Conservation (phyloP, 441 rosid genomes). For the Omphalea diandra region DNA sequence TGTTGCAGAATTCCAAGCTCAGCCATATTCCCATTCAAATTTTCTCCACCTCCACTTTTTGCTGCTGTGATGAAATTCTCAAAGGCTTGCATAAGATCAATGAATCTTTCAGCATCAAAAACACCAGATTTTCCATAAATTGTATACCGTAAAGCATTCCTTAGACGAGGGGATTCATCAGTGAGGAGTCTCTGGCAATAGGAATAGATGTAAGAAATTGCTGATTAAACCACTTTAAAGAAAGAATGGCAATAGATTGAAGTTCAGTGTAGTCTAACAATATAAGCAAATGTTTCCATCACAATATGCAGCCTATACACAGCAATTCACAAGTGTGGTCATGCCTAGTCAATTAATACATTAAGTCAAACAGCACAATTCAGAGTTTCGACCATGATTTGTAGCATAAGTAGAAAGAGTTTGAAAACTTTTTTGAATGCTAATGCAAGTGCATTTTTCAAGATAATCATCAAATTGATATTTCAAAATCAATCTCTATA, state of each 20-base stretch:
- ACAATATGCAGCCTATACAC: not conserved
- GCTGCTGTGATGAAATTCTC: slow-evolving; percentile 95
- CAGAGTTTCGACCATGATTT: not conserved
- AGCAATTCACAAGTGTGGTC: not conserved
- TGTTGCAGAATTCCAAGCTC: slow-evolving; percentile 72
- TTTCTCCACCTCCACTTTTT: slow-evolving; percentile 98
- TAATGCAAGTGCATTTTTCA: not conserved
- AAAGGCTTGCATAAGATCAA: slow-evolving; percentile 98
- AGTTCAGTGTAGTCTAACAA: not conserved
- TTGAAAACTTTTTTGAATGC: not conserved
- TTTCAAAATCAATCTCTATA: not conserved
- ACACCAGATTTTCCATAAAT: slow-evolving; percentile 92
- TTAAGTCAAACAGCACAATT: not conserved
- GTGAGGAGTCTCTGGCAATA: slow-evolving; percentile 79
- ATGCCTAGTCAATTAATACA: not conserved
- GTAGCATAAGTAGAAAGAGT: not conserved
- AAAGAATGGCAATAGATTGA: not conserved
- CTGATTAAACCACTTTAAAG: slow-evolving; percentile 1
- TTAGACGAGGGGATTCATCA: slow-evolving; percentile 87
- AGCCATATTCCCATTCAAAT: slow-evolving; percentile 85
- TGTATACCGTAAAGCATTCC: slow-evolving; percentile 85
- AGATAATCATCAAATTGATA: not conserved
- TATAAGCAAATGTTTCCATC: not conserved
- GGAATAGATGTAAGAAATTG: slow-evolving; percentile 9
- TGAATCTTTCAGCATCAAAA: slow-evolving; percentile 97